Conservation (phyloP, 768 basidiomycete genomes). For the Boletellus ananiceps region DNA sequence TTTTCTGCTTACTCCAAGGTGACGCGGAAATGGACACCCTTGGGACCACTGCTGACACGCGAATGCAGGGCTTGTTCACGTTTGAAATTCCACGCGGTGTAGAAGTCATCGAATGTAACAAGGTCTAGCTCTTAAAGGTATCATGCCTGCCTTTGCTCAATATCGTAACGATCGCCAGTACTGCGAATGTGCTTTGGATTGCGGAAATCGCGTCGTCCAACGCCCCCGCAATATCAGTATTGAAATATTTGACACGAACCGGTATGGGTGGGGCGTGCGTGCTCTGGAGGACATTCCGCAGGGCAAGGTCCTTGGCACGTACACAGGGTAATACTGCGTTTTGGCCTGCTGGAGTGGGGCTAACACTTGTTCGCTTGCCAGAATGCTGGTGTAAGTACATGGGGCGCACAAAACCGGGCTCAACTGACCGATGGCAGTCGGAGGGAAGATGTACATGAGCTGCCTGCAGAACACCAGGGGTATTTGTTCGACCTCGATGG, state of each 20-base stretch:
- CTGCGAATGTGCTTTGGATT: conserved; percentile 43
- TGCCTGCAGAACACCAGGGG: conserved; percentile 34
- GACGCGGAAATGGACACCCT: conserved; percentile 3
- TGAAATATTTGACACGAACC: conserved; percentile 60
- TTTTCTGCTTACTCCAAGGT: conserved; percentile 43
- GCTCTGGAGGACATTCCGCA: conserved; percentile 35
- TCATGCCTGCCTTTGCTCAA: not conserved
- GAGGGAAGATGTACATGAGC: conserved; percentile 38
- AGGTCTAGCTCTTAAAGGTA: conserved; percentile 32
- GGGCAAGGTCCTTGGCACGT: conserved; percentile 64
- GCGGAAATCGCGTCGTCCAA: conserved; percentile 61
- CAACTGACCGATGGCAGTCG: conserved; percentile 29
- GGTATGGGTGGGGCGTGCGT: conserved; percentile 66
- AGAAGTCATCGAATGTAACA: conserved; percentile 65
- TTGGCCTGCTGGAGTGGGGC: not conserved
- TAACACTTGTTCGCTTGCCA: conserved; percentile 20
- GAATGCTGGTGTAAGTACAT: conserved; percentile 42
- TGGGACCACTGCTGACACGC: not conserved
- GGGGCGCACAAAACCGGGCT: not conserved
- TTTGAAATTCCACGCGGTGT: conserved; percentile 39
- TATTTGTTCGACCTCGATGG: conserved; percentile 67
- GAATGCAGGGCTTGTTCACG: conserved; percentile 44
- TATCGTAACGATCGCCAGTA: conserved; percentile 25
- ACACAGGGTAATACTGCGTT: conserved; percentile 52
- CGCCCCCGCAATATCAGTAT: conserved; percentile 50